Evolutionary conservation across 768 basidiomycete species (phyloP).

Genomic region (Suillus luteus): DNA sequence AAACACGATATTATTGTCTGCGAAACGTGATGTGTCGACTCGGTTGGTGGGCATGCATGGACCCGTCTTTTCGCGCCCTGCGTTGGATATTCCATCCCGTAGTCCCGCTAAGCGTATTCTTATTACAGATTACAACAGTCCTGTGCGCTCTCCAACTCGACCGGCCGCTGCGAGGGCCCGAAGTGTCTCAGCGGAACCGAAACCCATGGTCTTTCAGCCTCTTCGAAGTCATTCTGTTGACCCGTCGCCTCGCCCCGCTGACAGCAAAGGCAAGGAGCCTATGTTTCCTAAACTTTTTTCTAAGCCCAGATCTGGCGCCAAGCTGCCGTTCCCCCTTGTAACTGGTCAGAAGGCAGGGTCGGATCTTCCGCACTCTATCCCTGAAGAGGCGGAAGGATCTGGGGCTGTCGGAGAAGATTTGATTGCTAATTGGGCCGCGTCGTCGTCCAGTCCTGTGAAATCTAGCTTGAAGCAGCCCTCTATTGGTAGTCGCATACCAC

Average conservation of each 20-base stretch:
- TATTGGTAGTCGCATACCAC: conserved; percentile 59
- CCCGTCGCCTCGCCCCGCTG: conserved; percentile 19
- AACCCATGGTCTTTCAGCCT: conserved; percentile 16
- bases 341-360: conserved; percentile 21
- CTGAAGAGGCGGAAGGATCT: conserved; percentile 32
- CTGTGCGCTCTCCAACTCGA: conserved; percentile 29
- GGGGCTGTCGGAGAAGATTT: conserved; percentile 12
- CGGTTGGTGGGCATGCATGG: conserved; percentile 20
- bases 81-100: conserved; percentile 38
- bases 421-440: conserved; percentile 20
- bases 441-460: conserved; percentile 33
- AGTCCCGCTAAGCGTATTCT: conserved; percentile 39
- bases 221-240: conserved; percentile 35
- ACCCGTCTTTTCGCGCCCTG: conserved; percentile 45
- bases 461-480: conserved; percentile 51
- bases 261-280: conserved; percentile 21
- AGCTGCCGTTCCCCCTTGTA: conserved; percentile 33
- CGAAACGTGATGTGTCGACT: conserved; percentile 23
- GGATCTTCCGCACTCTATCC: conserved; percentile 31
- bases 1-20: conserved; percentile 42
- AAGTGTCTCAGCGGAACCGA: conserved; percentile 40
- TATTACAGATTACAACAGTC: conserved; percentile 31
- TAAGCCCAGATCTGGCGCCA: conserved; percentile 14
- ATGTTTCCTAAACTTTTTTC: conserved; percentile 23
- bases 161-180: conserved; percentile 25